A percentile compares a stretch with the other conserved stretches of the same genome.
Conservation (phyloP, 495 filamentous ascomycete genomes). For the Haplographium delicatum region DNA sequence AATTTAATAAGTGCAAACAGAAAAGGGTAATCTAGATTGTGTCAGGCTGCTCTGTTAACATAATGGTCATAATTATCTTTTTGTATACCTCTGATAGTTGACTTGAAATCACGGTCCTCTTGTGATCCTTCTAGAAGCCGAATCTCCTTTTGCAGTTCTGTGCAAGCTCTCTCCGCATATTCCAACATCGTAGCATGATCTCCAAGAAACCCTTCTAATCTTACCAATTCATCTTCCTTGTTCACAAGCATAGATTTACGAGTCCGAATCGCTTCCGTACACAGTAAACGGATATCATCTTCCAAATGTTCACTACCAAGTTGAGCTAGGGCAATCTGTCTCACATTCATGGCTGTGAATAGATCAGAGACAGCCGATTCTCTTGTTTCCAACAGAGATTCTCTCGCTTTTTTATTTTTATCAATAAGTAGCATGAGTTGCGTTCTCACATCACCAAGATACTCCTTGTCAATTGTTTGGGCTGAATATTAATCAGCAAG, state of each 20-base stretch:
- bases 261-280: background rate
- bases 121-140: background rate
- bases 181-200: background rate
- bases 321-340: constrained; percentile 3
- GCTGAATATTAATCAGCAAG: too few relatives aligned
- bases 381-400: background rate
- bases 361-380: background rate
- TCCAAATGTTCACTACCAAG: background rate
- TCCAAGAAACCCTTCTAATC: background rate
- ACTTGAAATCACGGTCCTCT: background rate
- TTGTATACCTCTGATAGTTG: too few relatives aligned
- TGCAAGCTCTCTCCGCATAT: background rate
- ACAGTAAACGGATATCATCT: background rate
- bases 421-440: too few relatives aligned
- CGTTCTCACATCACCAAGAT: too few relatives aligned
- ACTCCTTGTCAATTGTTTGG: too few relatives aligned
- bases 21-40: too few relatives aligned
- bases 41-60: too few relatives aligned
- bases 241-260: background rate
- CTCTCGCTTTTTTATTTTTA: too few relatives aligned
- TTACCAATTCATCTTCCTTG: constrained; percentile 5
- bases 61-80: too few relatives aligned
- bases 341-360: background rate
- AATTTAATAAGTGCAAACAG: background rate
- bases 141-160: constrained; percentile 1